Percentiles rank a stretch among this genome's conserved stretches.
phyloP scores from a whole-genome alignment of 441 rosid species.

The Dalechampia spathulata region DNA sequence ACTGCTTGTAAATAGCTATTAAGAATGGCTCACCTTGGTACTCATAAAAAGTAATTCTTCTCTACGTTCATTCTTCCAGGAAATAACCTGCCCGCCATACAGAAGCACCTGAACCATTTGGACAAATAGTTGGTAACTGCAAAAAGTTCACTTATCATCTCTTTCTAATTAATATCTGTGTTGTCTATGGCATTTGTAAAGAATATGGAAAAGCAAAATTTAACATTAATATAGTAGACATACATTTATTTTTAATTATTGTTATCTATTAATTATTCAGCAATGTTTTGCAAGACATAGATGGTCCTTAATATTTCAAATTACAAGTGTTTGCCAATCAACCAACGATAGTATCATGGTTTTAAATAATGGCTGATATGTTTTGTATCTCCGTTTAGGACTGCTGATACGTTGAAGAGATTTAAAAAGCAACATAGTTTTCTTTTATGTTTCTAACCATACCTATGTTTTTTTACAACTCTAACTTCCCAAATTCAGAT shows the following conservation, averaged over 20 bases:
- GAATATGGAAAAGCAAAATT: background rate
- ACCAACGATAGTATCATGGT: too few species aligned
- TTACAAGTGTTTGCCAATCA: too few species aligned
- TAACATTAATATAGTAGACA: background rate
- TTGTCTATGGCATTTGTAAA: background rate
- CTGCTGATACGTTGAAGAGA: too few species aligned
- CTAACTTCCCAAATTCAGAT: too few species aligned
- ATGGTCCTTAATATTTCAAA: too few species aligned
- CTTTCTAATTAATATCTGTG: background rate
- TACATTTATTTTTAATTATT: background rate
- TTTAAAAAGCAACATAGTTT: too few species aligned
- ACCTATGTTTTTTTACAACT: too few species aligned
- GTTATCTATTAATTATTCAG: background rate
- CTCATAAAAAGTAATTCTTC: slow-evolving; percentile 83
- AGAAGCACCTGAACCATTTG: slow-evolving; percentile 66
- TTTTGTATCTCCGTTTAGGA: too few species aligned
- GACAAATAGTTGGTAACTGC: background rate
- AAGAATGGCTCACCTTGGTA: slow-evolving; percentile 52
- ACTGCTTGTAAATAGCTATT: background rate
- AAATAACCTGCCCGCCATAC: slow-evolving; percentile 80
- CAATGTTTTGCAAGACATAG: background rate
- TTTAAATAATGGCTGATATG: too few species aligned
- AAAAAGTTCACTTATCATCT: background rate
- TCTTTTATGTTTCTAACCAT: too few species aligned
- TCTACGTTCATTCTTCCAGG: slow-evolving; percentile 88